Conservation (phyloP, 371 early-diverging fungal genomes). For the Massospora cicadina region DNA sequence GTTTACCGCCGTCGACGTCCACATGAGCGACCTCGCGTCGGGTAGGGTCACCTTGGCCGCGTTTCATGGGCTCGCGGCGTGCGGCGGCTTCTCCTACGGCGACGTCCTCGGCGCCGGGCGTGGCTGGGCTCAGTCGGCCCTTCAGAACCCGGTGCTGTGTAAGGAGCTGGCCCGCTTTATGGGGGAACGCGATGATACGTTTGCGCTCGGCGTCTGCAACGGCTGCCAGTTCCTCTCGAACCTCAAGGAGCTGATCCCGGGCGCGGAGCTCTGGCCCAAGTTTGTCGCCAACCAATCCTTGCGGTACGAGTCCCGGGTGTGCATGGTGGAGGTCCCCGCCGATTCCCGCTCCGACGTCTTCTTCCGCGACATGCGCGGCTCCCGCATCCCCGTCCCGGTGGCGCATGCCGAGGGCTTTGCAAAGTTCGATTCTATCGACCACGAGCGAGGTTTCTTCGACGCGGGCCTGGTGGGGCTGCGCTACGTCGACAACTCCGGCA, state of each 20-base stretch:
- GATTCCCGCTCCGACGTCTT: conserved; percentile 27
- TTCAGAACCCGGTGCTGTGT: conserved; percentile 48
- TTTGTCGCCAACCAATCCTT: conserved; percentile 78
- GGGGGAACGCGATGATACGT: conserved; percentile 58
- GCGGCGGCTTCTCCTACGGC: conserved; percentile 96
- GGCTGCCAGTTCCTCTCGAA: conserved; percentile 92
- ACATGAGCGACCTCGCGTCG: conserved; percentile 83
- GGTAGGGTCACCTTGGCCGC: conserved; percentile 43
- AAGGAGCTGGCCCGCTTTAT: conserved; percentile 67
- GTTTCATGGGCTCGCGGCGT: conserved; percentile 79
- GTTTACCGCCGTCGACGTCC: conserved; percentile 82
- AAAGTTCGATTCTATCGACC: conserved; percentile 33
- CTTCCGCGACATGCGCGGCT: conserved; percentile 78
- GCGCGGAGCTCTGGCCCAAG: conserved; percentile 67
- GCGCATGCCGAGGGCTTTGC: conserved; percentile 95
- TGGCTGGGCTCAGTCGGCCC: conserved; percentile 88
- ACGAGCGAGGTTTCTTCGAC: conserved; percentile 23
- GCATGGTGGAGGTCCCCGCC: conserved; percentile 42
- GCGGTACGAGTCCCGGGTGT: conserved; percentile 86
- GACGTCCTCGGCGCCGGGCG: conserved; percentile 93
- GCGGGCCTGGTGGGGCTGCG: conserved; percentile 34
- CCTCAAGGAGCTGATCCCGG: conserved; percentile 65
- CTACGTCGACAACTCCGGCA: conserved; percentile 74
- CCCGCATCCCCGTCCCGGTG: conserved; percentile 78
- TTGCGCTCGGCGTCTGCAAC: conserved; percentile 90